phyloP scores from a whole-genome alignment of 192 early-diverging fungal genomes.

The Entrophospora sp. region DNA sequence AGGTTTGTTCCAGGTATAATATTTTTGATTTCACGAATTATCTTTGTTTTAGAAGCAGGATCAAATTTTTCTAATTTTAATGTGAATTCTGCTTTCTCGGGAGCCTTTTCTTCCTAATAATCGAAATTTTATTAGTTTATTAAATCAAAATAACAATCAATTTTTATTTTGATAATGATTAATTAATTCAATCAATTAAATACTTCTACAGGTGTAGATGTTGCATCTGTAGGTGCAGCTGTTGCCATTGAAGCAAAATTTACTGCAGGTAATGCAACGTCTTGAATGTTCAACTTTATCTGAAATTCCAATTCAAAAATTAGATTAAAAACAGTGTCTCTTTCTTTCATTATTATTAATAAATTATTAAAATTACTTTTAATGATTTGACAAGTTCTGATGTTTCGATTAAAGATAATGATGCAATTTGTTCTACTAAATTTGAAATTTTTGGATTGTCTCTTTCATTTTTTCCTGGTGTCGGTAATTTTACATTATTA shows the following conservation, averaged over 20 bases:
- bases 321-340: not conserved
- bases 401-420: constrained; percentile 83
- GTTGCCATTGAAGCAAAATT: constrained; percentile 56
- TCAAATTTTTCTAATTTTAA: constrained; percentile 95
- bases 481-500: constrained; percentile 49
- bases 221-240: constrained; percentile 47
- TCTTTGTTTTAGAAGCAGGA: constrained; percentile 88
- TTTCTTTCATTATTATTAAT: constrained; percentile 70
- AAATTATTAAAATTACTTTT: too few species aligned
- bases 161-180: constrained; percentile 3
- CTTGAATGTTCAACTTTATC: constrained; percentile 83
- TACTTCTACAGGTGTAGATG: constrained; percentile 62
- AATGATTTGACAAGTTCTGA: constrained; percentile 85
- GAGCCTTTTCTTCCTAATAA: constrained; percentile 68
- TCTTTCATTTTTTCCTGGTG: constrained; percentile 48
- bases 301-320: constrained; percentile 22
- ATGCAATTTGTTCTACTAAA: constrained; percentile 87
- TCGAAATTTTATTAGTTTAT: not conserved
- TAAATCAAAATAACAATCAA: not conserved
- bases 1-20: constrained; percentile 86
- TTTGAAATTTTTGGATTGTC: constrained; percentile 62
- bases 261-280: constrained; percentile 75
- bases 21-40: constrained; percentile 95
- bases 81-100: constrained; percentile 88
- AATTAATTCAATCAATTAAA: constrained; percentile 42